A percentile compares a stretch with the other conserved stretches of the same genome.
Evolutionary conservation across 164 flowering plant species (phyloP).

Genomic region (Dillenia turbinata): DNA sequence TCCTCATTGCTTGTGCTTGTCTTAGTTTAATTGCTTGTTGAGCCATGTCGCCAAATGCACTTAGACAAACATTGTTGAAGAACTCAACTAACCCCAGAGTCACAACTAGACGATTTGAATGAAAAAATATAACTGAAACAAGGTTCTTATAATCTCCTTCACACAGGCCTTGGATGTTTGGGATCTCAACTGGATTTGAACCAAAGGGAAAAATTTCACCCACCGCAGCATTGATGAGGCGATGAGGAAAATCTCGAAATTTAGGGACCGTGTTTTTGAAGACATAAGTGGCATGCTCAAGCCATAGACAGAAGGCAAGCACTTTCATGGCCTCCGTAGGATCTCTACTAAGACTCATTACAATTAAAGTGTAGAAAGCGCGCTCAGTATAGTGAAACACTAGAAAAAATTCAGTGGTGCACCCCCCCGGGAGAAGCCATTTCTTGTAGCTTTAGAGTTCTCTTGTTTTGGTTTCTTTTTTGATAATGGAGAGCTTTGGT

Average conservation of each 20-base stretch:
- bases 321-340: slow-evolving; percentile 30
- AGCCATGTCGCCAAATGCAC: slow-evolving; percentile 32
- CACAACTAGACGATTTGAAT: slow-evolving; percentile 19
- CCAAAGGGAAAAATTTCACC: slow-evolving; percentile 6
- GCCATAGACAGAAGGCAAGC: slow-evolving; percentile 50
- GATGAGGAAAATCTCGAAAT: slow-evolving; percentile 15
- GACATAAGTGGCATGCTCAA: slow-evolving; percentile 18
- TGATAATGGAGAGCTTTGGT: too few species aligned
- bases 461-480: too few species aligned
- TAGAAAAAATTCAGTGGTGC: slow-evolving; percentile 29
- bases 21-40: neutral
- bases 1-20: too few species aligned
- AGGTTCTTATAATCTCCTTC: neutral
- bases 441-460: too few species aligned
- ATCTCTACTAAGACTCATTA: slow-evolving; percentile 29
- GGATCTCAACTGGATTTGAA: neutral
- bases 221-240: slow-evolving; percentile 11
- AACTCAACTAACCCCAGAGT: slow-evolving; percentile 11
- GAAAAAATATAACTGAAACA: slow-evolving; percentile 20
- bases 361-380: slow-evolving; percentile 24
- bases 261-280: slow-evolving; percentile 11
- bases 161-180: neutral
- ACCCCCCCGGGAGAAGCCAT: neutral
- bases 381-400: slow-evolving; percentile 46
- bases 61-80: slow-evolving; percentile 19